These are phyloP conservation scores for Oryza officinalis DNA, from an alignment of 176 grass and related monocot genomes.

Conservation along the genomic window DNA sequence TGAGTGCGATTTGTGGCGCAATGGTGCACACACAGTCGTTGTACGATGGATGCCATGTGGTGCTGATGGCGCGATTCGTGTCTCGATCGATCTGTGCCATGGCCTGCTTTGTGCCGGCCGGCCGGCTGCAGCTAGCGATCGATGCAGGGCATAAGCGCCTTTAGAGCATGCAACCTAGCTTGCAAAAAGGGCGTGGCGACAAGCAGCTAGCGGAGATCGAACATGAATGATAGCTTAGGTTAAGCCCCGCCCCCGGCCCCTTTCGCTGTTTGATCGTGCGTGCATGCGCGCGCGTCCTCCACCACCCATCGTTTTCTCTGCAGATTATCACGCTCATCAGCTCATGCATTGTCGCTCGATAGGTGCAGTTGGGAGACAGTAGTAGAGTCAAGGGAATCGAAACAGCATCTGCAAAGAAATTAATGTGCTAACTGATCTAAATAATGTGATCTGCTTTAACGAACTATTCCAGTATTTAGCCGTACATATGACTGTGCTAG, in stretches of 20 bases:
- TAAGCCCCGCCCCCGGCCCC: too few species aligned
- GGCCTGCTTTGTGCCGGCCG: neutral
- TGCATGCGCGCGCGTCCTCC: neutral
- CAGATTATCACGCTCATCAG: neutral
- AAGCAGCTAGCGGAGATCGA: neutral
- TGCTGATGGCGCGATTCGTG: neutral
- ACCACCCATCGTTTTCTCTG: neutral
- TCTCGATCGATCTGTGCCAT: neutral
- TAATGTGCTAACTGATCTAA: too few species aligned
- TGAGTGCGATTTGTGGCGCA: neutral
- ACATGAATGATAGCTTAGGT: too few species aligned
- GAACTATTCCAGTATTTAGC: too few species aligned
- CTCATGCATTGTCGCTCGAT: too few species aligned
- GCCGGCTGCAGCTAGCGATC: neutral
- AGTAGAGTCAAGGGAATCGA: too few species aligned
- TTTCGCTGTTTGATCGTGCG: neutral
- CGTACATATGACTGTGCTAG: too few species aligned
- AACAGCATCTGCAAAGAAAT: too few species aligned
- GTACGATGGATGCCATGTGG: neutral
- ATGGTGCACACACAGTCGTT: neutral
- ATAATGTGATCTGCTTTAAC: too few species aligned
- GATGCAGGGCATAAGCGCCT: neutral
- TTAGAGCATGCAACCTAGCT: neutral
- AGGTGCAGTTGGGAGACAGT: too few species aligned
- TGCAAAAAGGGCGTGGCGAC: neutral